Evolutionary conservation across 2,329 filamentous ascomycete species (phyloP), one percentile per base, ranked within the genome.

Genomic region (Alternaria brassicae): DNA sequence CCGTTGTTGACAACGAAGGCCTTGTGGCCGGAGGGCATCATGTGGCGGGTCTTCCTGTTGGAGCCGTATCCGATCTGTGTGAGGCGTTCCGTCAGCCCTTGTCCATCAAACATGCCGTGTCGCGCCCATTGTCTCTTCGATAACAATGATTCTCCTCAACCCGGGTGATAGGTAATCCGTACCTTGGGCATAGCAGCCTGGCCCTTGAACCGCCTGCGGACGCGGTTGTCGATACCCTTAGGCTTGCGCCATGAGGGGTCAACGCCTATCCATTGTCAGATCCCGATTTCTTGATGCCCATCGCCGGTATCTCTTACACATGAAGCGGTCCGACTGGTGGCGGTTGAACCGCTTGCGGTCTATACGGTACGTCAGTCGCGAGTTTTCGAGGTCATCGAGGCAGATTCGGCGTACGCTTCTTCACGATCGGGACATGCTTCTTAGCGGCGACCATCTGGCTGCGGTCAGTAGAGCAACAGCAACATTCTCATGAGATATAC

Each of bases 1-100:
- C 73, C 83, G 88, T 99, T 99, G 90, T 90, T 92, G 85, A 99
- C 95, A 80, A 98, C 89, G 91, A 99, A 99, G 72, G 94, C 92
- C 90, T 97, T 98, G 91, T 98, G 94, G 85, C 95, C 95, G 77
- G 93, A 97, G 81, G 95, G 95, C 88, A 93, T 96, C 90, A 98
- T 90, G 88, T 96, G 94, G 80, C 92, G 90, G 81, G 95, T 99
- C 89, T 98, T 98, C 89, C 92, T 96, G 92, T 98, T 98, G 85
- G 91, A 95, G 76, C 95, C 93, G 82, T 93, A 99, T 79, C 95
- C 95, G 82, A 99, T 99, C 95, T 97, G 80, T 97, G 80, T 77
- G 61, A 55, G 60, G 61, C 61, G 62, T 58, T 59, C 50, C 60
- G 71, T 78, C 68, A 78, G 75, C 70, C 67, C 62, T 63, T 51